Conservation (phyloP, 371 early-diverging fungal genomes). For the Syncephalastrum monosporum region DNA sequence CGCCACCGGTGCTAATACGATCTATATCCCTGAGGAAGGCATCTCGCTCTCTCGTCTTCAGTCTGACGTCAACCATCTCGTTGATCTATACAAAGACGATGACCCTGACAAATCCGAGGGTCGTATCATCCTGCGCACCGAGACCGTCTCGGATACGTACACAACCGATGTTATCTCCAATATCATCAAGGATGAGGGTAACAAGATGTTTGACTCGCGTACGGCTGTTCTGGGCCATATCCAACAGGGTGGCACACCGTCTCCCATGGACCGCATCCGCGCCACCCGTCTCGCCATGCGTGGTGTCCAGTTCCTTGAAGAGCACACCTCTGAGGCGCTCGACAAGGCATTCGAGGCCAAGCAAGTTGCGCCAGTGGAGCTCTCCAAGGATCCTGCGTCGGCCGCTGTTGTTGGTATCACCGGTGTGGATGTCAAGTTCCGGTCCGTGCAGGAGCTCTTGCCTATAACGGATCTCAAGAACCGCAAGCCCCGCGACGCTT, state of each 20-base stretch:
- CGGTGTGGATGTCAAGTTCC: slow-evolving; percentile 73
- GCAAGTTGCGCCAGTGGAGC: slow-evolving; percentile 54
- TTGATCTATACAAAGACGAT: slow-evolving; percentile 71
- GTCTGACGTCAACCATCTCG: slow-evolving; percentile 82
- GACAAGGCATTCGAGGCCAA: slow-evolving; percentile 28
- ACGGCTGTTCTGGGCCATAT: slow-evolving; percentile 95
- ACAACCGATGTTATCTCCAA: slow-evolving; percentile 87
- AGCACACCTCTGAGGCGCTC: slow-evolving; percentile 35
- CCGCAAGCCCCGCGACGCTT: slow-evolving; percentile 66
- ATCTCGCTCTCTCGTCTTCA: slow-evolving; percentile 78
- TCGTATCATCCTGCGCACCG: slow-evolving; percentile 81
- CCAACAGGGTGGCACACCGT: slow-evolving; percentile 96
- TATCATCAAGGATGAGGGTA: slow-evolving; percentile 94
- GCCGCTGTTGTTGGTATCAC: slow-evolving; percentile 83
- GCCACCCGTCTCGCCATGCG: slow-evolving; percentile 85
- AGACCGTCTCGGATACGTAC: slow-evolving; percentile 83
- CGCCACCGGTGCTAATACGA: slow-evolving; percentile 89
- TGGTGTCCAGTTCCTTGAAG: slow-evolving; percentile 60
- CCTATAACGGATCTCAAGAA: slow-evolving; percentile 77
- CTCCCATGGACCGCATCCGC: slow-evolving; percentile 95
- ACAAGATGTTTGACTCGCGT: slow-evolving; percentile 87
- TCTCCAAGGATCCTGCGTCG: slow-evolving; percentile 59
- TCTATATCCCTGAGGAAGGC: slow-evolving; percentile 96
- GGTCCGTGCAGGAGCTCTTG: slow-evolving; percentile 68
- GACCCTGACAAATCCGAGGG: slow-evolving; percentile 74